phyloP scores from a whole-genome alignment of 2,329 filamentous ascomycete species.

The Penicillium nordicum region DNA sequence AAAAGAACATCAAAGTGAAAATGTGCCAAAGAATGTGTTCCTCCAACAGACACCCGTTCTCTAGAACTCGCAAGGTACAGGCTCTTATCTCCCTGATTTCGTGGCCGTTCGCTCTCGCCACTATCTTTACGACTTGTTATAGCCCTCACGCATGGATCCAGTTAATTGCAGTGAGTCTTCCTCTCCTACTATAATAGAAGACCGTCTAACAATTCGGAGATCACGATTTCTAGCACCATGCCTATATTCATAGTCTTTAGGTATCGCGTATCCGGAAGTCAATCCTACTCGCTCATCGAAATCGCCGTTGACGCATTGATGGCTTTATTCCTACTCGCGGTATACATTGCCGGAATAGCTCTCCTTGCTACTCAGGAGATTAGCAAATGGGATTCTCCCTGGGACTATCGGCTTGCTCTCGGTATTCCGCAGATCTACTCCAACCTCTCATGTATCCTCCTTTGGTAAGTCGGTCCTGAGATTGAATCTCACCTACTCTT shows the following conservation, averaged over 20 bases:
- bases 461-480: not conserved
- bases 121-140: not conserved
- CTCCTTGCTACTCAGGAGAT: not conserved
- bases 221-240: not conserved
- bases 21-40: not conserved
- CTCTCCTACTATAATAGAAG: not conserved
- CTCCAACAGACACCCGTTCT: not conserved
- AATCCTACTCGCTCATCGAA: not conserved
- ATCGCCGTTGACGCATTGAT: not conserved
- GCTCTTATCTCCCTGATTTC: not conserved
- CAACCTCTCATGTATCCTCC: not conserved
- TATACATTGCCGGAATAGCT: not conserved
- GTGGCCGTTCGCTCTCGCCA: not conserved
- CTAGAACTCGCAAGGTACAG: not conserved
- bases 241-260: not conserved
- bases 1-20: not conserved
- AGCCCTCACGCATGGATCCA: not conserved
- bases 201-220: not conserved
- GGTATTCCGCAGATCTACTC: conserved; percentile 1
- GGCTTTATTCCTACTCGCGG: not conserved
- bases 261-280: not conserved
- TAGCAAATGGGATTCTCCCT: not conserved
- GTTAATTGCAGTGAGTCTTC: not conserved
- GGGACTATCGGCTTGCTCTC: not conserved
- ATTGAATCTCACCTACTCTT: too few relatives aligned